These are phyloP conservation scores for Brasenia schreberi DNA, from an alignment of 164 flowering plant genomes.

Conservation along the genomic window DNA sequence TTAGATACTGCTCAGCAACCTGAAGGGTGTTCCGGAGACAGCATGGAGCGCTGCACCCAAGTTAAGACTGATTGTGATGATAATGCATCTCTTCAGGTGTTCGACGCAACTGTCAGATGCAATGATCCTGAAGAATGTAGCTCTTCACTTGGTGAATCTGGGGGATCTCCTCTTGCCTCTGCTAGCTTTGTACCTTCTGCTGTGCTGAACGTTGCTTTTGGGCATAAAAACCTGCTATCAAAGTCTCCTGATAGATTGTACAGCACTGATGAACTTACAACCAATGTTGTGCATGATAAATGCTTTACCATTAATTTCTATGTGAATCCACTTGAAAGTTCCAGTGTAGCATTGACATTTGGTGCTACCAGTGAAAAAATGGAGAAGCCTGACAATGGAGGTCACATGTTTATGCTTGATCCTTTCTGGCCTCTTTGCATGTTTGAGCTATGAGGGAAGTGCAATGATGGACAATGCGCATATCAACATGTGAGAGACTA, in stretches of 20 bases:
- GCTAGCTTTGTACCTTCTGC: conserved; percentile 13
- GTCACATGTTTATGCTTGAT: conserved; percentile 31
- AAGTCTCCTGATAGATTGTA: too few relatives aligned
- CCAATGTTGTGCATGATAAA: conserved; percentile 8
- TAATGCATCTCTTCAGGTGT: not conserved
- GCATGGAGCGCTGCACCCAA: not conserved
- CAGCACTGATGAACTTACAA: not conserved
- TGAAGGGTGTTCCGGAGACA: not conserved
- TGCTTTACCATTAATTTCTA: conserved; percentile 6
- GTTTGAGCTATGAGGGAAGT: conserved; percentile 91
- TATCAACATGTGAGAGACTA: conserved; percentile 69
- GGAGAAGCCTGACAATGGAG: conserved; percentile 28
- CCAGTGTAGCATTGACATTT: conserved; percentile 3
- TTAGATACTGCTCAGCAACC: not conserved
- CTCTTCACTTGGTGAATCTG: conserved; percentile 10
- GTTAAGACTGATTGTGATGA: not conserved
- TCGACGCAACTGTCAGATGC: conserved; percentile 5
- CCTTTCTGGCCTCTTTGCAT: conserved; percentile 88
- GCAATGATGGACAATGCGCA: conserved; percentile 72
- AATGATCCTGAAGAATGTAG: conserved; percentile 13
- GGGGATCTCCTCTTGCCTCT: conserved; percentile 4
- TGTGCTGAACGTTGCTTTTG: conserved; percentile 27
- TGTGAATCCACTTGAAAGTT: conserved; percentile 5
- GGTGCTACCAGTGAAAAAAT: conserved; percentile 8
- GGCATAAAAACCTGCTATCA: conserved; percentile 6